phyloP scores from a whole-genome alignment of 371 early-diverging fungal genomes.

The Lichtheimia ramosa region DNA sequence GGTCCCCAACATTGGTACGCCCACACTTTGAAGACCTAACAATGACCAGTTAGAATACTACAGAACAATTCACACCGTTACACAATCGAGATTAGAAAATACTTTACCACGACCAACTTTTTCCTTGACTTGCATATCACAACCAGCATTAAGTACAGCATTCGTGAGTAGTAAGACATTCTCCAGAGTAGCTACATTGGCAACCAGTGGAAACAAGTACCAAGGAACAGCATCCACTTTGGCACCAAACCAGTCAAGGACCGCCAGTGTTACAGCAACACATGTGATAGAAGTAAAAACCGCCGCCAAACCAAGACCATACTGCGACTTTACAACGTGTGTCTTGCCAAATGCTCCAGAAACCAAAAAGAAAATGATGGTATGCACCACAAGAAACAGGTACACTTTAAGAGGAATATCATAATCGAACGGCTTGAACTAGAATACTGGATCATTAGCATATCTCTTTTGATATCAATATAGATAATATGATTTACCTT shows the following conservation, averaged over 20 bases:
- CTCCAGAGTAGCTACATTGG: constrained; percentile 72
- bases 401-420: constrained; percentile 5
- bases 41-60: neutral
- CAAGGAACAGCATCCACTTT: constrained; percentile 21
- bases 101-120: constrained; percentile 60
- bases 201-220: constrained; percentile 65
- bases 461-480: neutral
- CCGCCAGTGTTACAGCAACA: constrained; percentile 23
- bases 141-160: constrained; percentile 64
- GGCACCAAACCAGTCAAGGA: constrained; percentile 20
- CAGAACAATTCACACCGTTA: neutral
- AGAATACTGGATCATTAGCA: neutral
- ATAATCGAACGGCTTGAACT: constrained; percentile 8
- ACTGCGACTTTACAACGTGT: constrained; percentile 71
- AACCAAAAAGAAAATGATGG: constrained; percentile 45
- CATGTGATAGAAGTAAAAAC: constrained; percentile 38
- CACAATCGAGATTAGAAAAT: neutral
- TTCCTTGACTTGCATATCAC: constrained; percentile 68
- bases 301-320: constrained; percentile 67
- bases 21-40: constrained; percentile 58
- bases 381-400: constrained; percentile 9
- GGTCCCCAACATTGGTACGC: constrained; percentile 59
- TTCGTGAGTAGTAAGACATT: constrained; percentile 71
- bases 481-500: constrained; percentile 1
- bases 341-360: constrained; percentile 59